Conservation (phyloP, 148 eudicot species). For the Beta vulgaris region DNA sequence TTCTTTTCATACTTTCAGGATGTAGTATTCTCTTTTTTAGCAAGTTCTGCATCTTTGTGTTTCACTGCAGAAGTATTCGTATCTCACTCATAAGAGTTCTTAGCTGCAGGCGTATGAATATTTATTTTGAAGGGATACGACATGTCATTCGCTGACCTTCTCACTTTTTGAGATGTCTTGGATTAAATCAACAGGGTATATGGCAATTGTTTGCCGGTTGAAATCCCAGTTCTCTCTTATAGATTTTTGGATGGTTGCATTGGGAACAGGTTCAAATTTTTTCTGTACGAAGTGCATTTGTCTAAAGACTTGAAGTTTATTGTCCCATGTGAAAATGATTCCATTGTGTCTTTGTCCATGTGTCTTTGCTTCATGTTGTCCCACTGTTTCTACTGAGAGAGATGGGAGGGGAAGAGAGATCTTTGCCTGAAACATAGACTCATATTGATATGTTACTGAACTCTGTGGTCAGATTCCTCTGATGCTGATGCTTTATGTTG, state of each 20-base stretch:
- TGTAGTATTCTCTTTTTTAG: too few species aligned
- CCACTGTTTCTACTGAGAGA: not conserved
- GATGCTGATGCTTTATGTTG: constrained; percentile 47
- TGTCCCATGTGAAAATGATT: not conserved
- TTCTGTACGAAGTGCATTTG: too few species aligned
- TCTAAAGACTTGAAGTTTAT: not conserved
- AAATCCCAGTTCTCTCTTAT: not conserved
- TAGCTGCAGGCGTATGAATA: not conserved
- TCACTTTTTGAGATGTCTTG: not conserved
- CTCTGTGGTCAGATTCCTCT: constrained; percentile 67
- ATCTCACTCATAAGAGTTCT: not conserved
- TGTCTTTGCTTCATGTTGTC: not conserved
- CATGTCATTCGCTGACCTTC: not conserved
- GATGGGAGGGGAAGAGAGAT: not conserved
- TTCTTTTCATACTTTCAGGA: too few species aligned
- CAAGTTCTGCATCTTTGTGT: too few species aligned
- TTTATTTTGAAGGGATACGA: not conserved
- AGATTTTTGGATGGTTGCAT: not conserved
- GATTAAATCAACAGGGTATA: not conserved
- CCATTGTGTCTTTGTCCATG: not conserved
- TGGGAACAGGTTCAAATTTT: too few species aligned
- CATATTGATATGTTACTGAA: constrained; percentile 29
- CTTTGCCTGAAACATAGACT: not conserved
- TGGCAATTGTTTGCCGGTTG: not conserved
- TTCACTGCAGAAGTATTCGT: not conserved